A percentile compares a stretch with the other conserved stretches of the same genome.
These are phyloP conservation scores for Citrus unshiu DNA, from an alignment of 345 rosid genomes.

Conservation along the genomic window DNA sequence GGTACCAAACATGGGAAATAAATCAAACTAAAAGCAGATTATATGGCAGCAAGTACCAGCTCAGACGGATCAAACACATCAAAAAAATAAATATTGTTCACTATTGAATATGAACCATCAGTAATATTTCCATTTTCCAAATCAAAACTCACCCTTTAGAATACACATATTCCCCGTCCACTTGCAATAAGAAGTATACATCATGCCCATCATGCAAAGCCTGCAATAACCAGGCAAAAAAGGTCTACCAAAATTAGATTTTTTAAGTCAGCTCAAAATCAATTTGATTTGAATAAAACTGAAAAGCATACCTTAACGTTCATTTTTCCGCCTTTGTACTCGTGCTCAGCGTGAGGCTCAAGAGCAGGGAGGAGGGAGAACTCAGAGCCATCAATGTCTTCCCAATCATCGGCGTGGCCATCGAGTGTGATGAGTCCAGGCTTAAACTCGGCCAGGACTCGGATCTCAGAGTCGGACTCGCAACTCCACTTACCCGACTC, in stretches of 20 bases:
- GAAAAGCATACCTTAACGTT: conserved; percentile 65
- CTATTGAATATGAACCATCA: not conserved
- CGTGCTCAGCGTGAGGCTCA: conserved; percentile 82
- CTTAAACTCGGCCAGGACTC: conserved; percentile 53
- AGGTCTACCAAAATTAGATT: not conserved
- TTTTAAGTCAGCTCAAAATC: not conserved
- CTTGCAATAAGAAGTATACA: conserved; percentile 77
- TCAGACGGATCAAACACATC: not conserved
- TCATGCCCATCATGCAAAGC: conserved; percentile 89
- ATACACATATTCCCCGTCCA: conserved; percentile 79
- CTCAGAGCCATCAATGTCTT: conserved; percentile 65
- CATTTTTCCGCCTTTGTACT: conserved; percentile 71
- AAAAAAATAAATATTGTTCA: not conserved
- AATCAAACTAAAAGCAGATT: not conserved
- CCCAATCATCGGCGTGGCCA: conserved; percentile 89
- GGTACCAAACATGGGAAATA: not conserved
- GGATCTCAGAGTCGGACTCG: conserved; percentile 61
- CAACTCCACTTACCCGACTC: conserved; percentile 93
- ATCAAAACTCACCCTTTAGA: conserved; percentile 60
- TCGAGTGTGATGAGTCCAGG: conserved; percentile 87
- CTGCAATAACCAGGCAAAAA: conserved; percentile 34
- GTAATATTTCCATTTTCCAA: not conserved
- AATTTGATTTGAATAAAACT: not conserved
- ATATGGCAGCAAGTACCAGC: not conserved
- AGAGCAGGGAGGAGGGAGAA: conserved; percentile 87